Evolutionary conservation across 2,329 filamentous ascomycete genomes (phyloP).

Genomic region (Monosporascus ibericus): DNA sequence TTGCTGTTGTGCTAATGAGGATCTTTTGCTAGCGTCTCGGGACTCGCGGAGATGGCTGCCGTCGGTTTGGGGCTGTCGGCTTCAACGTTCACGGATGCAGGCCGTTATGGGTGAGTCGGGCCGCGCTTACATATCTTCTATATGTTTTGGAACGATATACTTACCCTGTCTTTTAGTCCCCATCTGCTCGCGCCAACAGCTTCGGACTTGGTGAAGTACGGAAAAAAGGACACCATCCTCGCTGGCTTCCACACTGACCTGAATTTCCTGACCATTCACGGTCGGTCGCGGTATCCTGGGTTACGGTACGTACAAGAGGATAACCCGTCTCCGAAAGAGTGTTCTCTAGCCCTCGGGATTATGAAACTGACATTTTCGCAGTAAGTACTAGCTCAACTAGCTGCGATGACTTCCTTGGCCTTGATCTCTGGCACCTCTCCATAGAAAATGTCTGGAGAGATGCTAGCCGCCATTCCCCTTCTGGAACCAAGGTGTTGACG

Average conservation of each 20-base stretch:
- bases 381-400: background rate
- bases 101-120: constrained; percentile 44
- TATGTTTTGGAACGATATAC: background rate
- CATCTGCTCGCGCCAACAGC: constrained; percentile 57
- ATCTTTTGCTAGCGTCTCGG: constrained; percentile 36
- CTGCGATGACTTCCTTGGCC: too few species aligned
- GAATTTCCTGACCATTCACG: constrained; percentile 60
- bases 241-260: constrained; percentile 60
- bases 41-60: constrained; percentile 53
- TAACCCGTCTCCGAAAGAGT: background rate
- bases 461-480: too few species aligned
- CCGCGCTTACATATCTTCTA: constrained; percentile 2
- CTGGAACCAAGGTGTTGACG: background rate
- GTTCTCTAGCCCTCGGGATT: background rate
- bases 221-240: constrained; percentile 49
- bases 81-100: constrained; percentile 48
- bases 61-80: constrained; percentile 48
- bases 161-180: constrained; percentile 32
- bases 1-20: too few species aligned
- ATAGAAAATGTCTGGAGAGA: too few species aligned
- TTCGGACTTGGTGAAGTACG: constrained; percentile 50
- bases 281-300: constrained; percentile 55
- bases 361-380: background rate
- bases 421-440: too few species aligned
- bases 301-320: constrained; percentile 27